phyloP scores from a whole-genome alignment of 2,329 filamentous ascomycete genomes.

The Colletotrichum sp. region DNA sequence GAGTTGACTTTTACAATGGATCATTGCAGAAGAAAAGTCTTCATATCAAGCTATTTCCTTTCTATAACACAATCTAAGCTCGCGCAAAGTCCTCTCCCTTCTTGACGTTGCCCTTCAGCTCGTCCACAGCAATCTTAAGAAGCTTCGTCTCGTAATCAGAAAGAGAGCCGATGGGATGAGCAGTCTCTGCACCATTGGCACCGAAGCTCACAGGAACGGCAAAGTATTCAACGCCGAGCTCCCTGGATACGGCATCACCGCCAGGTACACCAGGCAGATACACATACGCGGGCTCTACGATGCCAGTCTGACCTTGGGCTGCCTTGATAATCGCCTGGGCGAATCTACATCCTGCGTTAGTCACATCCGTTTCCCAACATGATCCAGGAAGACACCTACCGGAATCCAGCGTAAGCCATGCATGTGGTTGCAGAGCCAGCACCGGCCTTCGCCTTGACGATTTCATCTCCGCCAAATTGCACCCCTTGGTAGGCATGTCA shows the following conservation, averaged over 20 bases:
- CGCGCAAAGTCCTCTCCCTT: not conserved
- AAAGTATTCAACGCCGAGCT: slow-evolving; percentile 69
- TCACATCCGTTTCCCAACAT: not conserved
- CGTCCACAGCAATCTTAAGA: not conserved
- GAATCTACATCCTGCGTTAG: slow-evolving; percentile 8
- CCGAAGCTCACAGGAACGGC: slow-evolving; percentile 5
- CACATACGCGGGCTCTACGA: slow-evolving; percentile 64
- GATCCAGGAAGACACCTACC: slow-evolving; percentile 1
- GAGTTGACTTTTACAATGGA: not conserved
- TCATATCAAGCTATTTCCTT: not conserved
- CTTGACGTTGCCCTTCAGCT: not conserved
- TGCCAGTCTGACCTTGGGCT: slow-evolving; percentile 72
- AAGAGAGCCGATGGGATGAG: not conserved
- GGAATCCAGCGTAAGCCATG: slow-evolving; percentile 72
- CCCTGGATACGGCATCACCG: slow-evolving; percentile 62
- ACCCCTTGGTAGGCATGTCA: slow-evolving; percentile 47
- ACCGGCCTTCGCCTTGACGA: slow-evolving; percentile 86
- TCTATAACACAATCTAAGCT: not conserved
- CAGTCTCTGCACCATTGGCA: not conserved
- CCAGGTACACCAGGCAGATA: slow-evolving; percentile 74
- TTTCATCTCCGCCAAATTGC: slow-evolving; percentile 83
- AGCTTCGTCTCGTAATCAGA: not conserved
- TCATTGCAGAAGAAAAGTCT: not conserved
- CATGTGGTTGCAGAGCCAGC: slow-evolving; percentile 83
- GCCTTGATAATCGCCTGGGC: slow-evolving; percentile 77